Conservation (phyloP, 2,329 filamentous ascomycete species). For the Coniosporium uncinatum region DNA sequence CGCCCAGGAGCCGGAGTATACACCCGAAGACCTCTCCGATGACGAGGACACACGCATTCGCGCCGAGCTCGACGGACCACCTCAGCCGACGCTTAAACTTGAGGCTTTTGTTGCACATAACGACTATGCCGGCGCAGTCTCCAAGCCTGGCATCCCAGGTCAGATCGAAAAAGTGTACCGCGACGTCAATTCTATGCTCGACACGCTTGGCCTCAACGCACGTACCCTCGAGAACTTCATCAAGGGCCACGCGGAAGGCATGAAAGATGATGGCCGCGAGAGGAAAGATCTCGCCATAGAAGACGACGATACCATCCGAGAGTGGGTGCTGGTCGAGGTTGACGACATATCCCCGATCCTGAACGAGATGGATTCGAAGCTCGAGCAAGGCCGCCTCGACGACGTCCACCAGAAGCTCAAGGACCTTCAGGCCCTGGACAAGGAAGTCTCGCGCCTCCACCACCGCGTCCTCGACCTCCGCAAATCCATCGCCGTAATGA, state of each 20-base stretch:
- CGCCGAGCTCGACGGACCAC: slow-evolving; percentile 51
- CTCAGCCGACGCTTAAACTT: slow-evolving; percentile 55
- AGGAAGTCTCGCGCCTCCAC: slow-evolving; percentile 1
- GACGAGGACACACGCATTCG: slow-evolving; percentile 68
- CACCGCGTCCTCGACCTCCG: slow-evolving; percentile 70
- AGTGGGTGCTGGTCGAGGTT: slow-evolving; percentile 76
- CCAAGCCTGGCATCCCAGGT: slow-evolving; percentile 33
- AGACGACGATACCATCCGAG: slow-evolving; percentile 27
- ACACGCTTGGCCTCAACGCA: slow-evolving; percentile 84
- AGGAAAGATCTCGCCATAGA: slow-evolving; percentile 56
- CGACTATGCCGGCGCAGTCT: slow-evolving; percentile 33
- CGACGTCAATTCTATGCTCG: slow-evolving; percentile 91
- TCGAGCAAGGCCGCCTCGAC: slow-evolving; percentile 64
- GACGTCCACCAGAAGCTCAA: slow-evolving; percentile 64
- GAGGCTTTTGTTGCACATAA: slow-evolving; percentile 61
- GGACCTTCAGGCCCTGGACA: slow-evolving; percentile 59
- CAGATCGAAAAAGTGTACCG: slow-evolving; percentile 55
- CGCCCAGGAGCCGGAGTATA: neutral
- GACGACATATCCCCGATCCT: slow-evolving; percentile 55
- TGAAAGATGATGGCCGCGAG: slow-evolving; percentile 44
- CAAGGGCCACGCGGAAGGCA: slow-evolving; percentile 54
- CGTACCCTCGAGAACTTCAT: slow-evolving; percentile 57
- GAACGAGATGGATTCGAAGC: slow-evolving; percentile 57
- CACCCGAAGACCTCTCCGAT: slow-evolving; percentile 43
- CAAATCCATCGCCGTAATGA: slow-evolving; percentile 64